Evolutionary conservation across 306 rosid genomes (phyloP).

Genomic region (Fragaria nilgerrensis): DNA sequence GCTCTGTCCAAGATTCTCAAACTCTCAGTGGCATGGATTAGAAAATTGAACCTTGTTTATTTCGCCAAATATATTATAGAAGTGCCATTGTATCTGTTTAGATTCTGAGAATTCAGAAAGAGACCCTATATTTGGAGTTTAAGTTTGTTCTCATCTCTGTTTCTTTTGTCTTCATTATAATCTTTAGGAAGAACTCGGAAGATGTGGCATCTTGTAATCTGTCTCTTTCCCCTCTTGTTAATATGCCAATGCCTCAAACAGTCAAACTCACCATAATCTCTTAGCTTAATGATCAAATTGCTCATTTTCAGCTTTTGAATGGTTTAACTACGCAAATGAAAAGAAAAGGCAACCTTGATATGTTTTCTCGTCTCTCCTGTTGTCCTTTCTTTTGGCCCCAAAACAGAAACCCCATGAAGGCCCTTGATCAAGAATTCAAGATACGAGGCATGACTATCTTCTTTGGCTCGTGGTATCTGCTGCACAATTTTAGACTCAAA

Average conservation of each 20-base stretch:
- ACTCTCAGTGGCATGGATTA: constrained; percentile 14
- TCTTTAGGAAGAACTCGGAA: neutral
- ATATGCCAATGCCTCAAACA: neutral
- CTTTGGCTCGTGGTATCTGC: neutral
- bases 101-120: neutral
- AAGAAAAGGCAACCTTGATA: too few species aligned
- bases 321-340: too few species aligned
- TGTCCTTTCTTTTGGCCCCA: neutral
- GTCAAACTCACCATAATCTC: neutral
- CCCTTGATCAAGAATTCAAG: neutral
- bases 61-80: neutral
- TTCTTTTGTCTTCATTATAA: neutral
- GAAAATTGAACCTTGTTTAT: neutral
- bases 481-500: neutral
- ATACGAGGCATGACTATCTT: neutral
- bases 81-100: neutral
- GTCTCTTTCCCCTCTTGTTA: neutral
- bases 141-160: too few species aligned
- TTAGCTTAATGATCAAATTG: neutral
- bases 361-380: neutral
- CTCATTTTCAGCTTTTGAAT: too few species aligned
- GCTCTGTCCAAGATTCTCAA: constrained; percentile 33
- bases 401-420: neutral
- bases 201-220: neutral
- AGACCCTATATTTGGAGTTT: too few species aligned